A percentile compares a stretch with the other conserved stretches of the same genome.
phyloP scores from a whole-genome alignment of 1,284 basidiomycete species.

The Cutaneotrichosporon mucoides region DNA sequence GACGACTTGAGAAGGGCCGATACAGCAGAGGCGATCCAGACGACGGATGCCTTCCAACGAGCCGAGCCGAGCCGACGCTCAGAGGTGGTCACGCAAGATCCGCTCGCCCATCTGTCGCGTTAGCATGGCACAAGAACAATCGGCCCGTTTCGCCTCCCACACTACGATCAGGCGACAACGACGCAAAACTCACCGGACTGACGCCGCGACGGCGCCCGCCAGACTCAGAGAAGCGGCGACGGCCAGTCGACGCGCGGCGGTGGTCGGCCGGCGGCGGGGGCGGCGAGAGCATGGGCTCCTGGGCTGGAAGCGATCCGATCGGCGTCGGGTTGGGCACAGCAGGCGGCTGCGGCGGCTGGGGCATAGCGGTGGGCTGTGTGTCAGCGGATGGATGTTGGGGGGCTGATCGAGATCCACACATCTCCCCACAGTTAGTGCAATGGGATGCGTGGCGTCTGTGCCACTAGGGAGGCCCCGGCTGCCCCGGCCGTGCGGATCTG shows the following conservation, averaged over 20 bases:
- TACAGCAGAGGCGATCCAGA: no score
- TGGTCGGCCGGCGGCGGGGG: constrained; percentile 6
- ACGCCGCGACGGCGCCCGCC: constrained; percentile 38
- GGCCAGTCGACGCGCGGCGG: constrained; percentile 1
- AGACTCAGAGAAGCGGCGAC: constrained; percentile 33
- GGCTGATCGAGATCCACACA: no score
- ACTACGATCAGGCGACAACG: no score
- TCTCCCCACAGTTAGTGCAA: no score
- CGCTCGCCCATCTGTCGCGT: constrained; percentile 42
- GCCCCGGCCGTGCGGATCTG: not conserved
- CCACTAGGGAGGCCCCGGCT: not conserved
- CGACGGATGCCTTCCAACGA: no score
- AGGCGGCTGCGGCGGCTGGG: constrained; percentile 3
- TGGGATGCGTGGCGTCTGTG: no score
- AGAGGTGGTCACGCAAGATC: constrained; percentile 43
- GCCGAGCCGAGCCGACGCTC: not conserved
- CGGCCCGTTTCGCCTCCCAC: no score
- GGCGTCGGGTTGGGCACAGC: constrained; percentile 20
- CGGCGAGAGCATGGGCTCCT: constrained; percentile 12
- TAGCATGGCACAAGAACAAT: not conserved
- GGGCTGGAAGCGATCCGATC: constrained; percentile 9
- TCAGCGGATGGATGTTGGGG: not conserved
- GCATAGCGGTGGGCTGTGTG: not conserved
- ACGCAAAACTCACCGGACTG: constrained; percentile 35
- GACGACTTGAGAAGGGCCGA: no score